Base-by-base conservation (phyloP, 2,329 filamentous ascomycete species). In the Phaeoacremonium minimum region DNA sequence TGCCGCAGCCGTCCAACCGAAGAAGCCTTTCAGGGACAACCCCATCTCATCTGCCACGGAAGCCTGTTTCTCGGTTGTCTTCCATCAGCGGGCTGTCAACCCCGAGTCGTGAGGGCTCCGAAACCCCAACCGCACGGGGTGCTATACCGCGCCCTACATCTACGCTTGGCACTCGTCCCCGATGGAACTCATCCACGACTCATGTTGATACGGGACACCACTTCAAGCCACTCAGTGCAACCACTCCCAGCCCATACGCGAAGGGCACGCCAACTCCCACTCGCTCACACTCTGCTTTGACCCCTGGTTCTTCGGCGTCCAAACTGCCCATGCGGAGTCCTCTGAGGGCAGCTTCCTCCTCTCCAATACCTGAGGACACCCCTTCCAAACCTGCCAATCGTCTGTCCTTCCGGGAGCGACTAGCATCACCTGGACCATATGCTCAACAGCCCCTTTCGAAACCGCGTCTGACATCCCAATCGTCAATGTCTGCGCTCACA, bases 101-200 rank as follows among this genome's bases (percentile, higher is more conserved):
- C 8, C 58, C 63, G 5, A 49, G 51, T 32, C 52, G 63, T 38
- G 58, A 67, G 41, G 58, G 61, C 15, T 71, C 77, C 7, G 65
- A 69, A 9, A 77, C 76, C 0, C 71, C 75, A 5, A 72, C 62
- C 44, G 49, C 55, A 40, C 46, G 60, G 50, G 52, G 49, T 37
- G 57, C 50, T 37, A 50, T 64, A 33, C 56, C 70, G 37, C 66
- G 71, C 34, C 64, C 73, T 38, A 53, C 64, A 28, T 63, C 69
- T 3, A 67, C 66, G 9, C 46, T 69, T 20, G 55, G 73, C 39
- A 68, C 75, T 38, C 78, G 83, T 34, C 87, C 87, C 4, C 74
- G 80, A 40, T 93, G 87, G 87, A 91, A 82, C 52, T 53, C 51
- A 9, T 85, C 80, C 18, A 77, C 80, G 6, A 63, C 64, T 6